Conservation (phyloP, 2,329 filamentous ascomycete species). For the Aspergillus novofumigatus region DNA sequence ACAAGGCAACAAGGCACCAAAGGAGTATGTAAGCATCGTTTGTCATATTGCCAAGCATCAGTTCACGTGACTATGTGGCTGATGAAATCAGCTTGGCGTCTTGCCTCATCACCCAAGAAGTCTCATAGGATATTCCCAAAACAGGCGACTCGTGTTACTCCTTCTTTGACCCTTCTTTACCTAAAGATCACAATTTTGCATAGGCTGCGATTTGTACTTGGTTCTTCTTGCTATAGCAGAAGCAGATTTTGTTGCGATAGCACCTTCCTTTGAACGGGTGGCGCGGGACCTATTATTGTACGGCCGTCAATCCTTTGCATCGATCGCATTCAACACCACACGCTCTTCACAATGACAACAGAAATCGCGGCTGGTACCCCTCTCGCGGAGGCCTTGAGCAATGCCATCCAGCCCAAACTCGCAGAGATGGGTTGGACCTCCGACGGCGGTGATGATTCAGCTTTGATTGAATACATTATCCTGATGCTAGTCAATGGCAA, state of each 20-base stretch:
- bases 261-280: conserved; percentile 8
- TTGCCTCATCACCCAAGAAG: conserved; percentile 19
- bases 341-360: conserved; percentile 61
- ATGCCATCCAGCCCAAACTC: conserved; percentile 82
- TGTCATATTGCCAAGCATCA: conserved; percentile 1
- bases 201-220: neutral
- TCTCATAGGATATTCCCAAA: conserved; percentile 4
- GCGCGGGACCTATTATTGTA: conserved; percentile 12
- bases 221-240: neutral
- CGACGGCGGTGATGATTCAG: conserved; percentile 72
- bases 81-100: conserved; percentile 10
- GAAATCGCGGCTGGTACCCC: conserved; percentile 74
- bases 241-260: neutral
- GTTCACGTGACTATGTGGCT: conserved; percentile 13
- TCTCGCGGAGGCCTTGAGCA: conserved; percentile 76
- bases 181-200: neutral
- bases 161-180: neutral
- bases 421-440: conserved; percentile 90
- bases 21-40: conserved; percentile 3
- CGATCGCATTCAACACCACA: conserved; percentile 3
- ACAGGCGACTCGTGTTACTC: neutral
- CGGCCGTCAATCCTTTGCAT: conserved; percentile 2
- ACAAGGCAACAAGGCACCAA: neutral
- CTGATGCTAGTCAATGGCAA: conserved; percentile 97
- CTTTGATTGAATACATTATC: conserved; percentile 92